Percentiles rank a stretch among this genome's conserved stretches.
These are phyloP conservation scores for Pseudocercospora eumusae DNA, from an alignment of 2,329 filamentous ascomycete species.

Conservation along the genomic window DNA sequence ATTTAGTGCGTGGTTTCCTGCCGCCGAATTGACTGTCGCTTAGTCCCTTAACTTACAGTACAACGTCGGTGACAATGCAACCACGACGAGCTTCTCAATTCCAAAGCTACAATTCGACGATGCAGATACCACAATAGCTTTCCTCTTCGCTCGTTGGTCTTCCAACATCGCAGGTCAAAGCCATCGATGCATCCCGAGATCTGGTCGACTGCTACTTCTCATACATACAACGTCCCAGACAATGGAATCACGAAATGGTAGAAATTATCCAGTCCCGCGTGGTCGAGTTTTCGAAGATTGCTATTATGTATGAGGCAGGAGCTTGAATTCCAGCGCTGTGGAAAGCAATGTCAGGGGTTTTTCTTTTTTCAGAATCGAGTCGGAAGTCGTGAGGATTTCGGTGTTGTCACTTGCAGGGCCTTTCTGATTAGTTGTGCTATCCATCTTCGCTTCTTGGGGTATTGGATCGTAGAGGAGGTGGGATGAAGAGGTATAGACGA, in stretches of 20 bases:
- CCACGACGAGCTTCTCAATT: constrained; percentile 2
- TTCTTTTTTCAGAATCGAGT: constrained; percentile 2
- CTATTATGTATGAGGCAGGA: neutral
- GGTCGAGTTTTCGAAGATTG: constrained; percentile 13
- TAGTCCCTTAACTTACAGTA: neutral
- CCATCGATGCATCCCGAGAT: neutral
- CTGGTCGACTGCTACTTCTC: neutral
- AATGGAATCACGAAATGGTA: constrained; percentile 6
- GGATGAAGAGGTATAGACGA: constrained; percentile 1
- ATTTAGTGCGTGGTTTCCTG: neutral
- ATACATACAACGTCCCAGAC: constrained; percentile 9
- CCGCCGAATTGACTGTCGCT: neutral
- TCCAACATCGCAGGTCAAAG: constrained; percentile 5
- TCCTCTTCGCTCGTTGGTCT: constrained; percentile 4
- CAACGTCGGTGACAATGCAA: neutral
- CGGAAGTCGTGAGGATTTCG: constrained; percentile 9
- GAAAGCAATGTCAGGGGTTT: neutral
- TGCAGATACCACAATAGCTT: constrained; percentile 5
- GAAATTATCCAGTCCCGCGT: constrained; percentile 12
- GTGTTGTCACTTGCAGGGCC: constrained; percentile 8
- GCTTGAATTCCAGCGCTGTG: neutral
- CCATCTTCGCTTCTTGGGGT: constrained; percentile 11
- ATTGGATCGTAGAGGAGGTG: constrained; percentile 3
- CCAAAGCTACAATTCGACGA: neutral
- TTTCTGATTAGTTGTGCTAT: constrained; percentile 12